Evolutionary conservation across 164 flowering plant genomes (phyloP).

Genomic region (Nelumbo lutea): DNA sequence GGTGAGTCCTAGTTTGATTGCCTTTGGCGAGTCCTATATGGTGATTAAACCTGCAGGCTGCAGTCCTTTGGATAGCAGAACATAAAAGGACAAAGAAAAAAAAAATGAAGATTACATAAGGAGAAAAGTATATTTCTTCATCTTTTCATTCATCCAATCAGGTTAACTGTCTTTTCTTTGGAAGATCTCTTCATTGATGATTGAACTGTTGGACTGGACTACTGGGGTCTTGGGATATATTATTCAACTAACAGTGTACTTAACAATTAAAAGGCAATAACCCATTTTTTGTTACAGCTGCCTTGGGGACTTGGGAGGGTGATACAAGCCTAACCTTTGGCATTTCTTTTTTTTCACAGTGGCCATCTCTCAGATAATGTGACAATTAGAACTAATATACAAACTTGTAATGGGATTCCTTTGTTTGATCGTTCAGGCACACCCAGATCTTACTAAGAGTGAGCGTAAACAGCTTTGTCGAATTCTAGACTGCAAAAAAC

Average conservation of each 20-base stretch:
- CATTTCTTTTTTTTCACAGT: neutral
- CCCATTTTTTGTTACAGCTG: no score
- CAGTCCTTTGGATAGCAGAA: neutral
- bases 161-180: neutral
- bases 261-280: no score
- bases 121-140: neutral
- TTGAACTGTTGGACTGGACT: no score
- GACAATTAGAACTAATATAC: neutral
- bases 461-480: slow-evolving; percentile 84
- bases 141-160: neutral
- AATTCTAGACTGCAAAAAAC: slow-evolving; percentile 85
- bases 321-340: no score
- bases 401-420: neutral
- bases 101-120: no score
- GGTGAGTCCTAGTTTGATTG: neutral
- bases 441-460: slow-evolving; percentile 72
- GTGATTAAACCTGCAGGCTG: neutral
- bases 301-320: no score
- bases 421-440: slow-evolving; percentile 42
- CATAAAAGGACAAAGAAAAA: neutral
- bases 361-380: neutral
- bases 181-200: neutral
- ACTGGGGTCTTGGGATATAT: no score
- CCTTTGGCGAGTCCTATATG: neutral
- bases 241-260: no score